Evolutionary conservation across 768 basidiomycete species (phyloP).

Genomic region (Termitomyces sp.): DNA sequence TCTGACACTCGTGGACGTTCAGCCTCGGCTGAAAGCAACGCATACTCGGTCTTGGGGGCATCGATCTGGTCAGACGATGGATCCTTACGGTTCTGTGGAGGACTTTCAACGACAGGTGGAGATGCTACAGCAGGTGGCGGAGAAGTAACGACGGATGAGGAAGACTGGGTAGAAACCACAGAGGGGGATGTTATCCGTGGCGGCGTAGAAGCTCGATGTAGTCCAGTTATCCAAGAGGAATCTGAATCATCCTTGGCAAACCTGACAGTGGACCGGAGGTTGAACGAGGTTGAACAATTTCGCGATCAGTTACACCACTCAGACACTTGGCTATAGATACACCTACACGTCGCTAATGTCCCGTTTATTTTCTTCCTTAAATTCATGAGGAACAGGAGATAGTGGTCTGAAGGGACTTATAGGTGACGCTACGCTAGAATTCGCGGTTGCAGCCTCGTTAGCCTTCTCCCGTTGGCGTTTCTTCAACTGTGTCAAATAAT

Average conservation of each 20-base stretch:
- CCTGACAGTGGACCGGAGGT: slow-evolving; percentile 13
- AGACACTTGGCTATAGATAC: slow-evolving; percentile 17
- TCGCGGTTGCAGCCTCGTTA: slow-evolving; percentile 30
- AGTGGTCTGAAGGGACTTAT: slow-evolving; percentile 36
- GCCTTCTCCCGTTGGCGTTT: slow-evolving; percentile 76
- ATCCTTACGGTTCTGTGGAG: slow-evolving; percentile 11
- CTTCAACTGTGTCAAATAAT: slow-evolving; percentile 54
- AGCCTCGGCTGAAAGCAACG: slow-evolving; percentile 16
- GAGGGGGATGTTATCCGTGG: slow-evolving; percentile 15
- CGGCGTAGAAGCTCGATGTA: slow-evolving; percentile 42
- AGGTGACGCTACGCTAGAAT: slow-evolving; percentile 35
- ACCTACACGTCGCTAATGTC: slow-evolving; percentile 68
- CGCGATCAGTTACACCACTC: slow-evolving; percentile 2
- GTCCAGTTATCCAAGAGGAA: slow-evolving; percentile 56
- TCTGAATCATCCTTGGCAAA: slow-evolving; percentile 48
- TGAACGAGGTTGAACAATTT: slow-evolving; percentile 4
- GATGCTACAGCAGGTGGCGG: slow-evolving; percentile 17
- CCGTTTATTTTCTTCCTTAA: slow-evolving; percentile 40
- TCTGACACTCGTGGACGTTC: slow-evolving; percentile 9
- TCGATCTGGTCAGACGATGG: slow-evolving; percentile 13
- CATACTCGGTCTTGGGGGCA: slow-evolving; percentile 18
- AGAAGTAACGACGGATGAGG: slow-evolving; percentile 4
- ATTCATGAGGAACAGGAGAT: slow-evolving; percentile 48
- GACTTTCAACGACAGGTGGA: neutral
- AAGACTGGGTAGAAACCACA: slow-evolving; percentile 11